Evolutionary conservation across 2,329 filamentous ascomycete genomes (phyloP).

Genomic region (Ceratocystis smalleyi): DNA sequence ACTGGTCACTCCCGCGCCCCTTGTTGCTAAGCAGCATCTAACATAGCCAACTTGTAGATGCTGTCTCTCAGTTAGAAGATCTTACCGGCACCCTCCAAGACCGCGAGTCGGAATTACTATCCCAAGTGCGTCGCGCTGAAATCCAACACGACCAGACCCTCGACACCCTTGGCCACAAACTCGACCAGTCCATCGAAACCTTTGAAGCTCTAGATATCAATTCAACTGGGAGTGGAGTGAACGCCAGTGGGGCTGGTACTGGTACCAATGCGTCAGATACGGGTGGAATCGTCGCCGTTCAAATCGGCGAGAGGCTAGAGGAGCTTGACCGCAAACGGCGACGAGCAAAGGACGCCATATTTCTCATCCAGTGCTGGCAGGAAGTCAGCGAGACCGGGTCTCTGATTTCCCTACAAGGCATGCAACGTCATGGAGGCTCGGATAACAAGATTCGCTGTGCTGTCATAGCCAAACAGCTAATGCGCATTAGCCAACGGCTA

Average conservation of each 20-base stretch:
- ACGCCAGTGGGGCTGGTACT: conserved; percentile 28
- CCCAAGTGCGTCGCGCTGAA: conserved; percentile 80
- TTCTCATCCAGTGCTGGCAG: conserved; percentile 91
- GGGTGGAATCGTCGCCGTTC: conserved; percentile 60
- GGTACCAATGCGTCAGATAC: conserved; percentile 6
- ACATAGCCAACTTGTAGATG: conserved; percentile 30
- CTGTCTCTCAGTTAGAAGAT: conserved; percentile 50
- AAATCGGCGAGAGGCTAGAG: conserved; percentile 86
- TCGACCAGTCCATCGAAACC: conserved; percentile 80
- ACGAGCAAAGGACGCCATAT: conserved; percentile 81
- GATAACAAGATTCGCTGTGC: conserved; percentile 92
- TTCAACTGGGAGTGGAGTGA: conserved; percentile 36
- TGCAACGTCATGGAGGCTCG: conserved; percentile 66
- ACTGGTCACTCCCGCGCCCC: not conserved
- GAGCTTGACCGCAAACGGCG: conserved; percentile 85
- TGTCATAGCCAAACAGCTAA: conserved; percentile 79
- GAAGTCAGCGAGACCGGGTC: conserved; percentile 85
- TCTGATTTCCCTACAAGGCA: conserved; percentile 72
- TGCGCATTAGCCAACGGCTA: conserved; percentile 83
- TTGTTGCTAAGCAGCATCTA: conserved; percentile 18
- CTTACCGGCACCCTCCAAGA: conserved; percentile 74
- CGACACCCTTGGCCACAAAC: conserved; percentile 70
- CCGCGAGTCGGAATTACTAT: conserved; percentile 78
- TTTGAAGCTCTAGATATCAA: conserved; percentile 83
- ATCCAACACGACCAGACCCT: conserved; percentile 83